phyloP scores from a whole-genome alignment of 176 grass and related monocot genomes.

The Oryza punctata region DNA sequence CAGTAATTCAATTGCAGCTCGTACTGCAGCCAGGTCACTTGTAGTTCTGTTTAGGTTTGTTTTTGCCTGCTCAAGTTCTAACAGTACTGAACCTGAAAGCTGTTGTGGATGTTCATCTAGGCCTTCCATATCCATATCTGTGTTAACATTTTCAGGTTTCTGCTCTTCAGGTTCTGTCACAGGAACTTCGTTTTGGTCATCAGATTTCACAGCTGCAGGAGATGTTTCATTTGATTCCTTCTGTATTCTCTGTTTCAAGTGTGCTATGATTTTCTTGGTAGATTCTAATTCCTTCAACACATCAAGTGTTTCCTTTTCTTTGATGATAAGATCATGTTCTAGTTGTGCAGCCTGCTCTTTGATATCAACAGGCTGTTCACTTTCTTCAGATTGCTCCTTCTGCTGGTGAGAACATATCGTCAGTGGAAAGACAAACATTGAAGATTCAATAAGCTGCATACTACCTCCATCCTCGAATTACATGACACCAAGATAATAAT shows the following conservation, averaged over 20 bases:
- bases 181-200: not conserved
- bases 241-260: slow-evolving; percentile 73
- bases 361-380: slow-evolving; percentile 27
- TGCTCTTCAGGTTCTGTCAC: slow-evolving; percentile 40
- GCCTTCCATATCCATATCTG: slow-evolving; percentile 30
- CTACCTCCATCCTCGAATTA: too few species aligned
- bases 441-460: not conserved
- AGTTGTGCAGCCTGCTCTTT: slow-evolving; percentile 62
- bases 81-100: slow-evolving; percentile 24
- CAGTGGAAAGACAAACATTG: not conserved
- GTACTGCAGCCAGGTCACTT: slow-evolving; percentile 56
- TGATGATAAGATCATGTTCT: slow-evolving; percentile 73
- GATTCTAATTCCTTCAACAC: slow-evolving; percentile 84
- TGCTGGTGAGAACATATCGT: slow-evolving; percentile 20
- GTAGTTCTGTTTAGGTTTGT: slow-evolving; percentile 56
- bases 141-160: slow-evolving; percentile 27
- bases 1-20: slow-evolving; percentile 52
- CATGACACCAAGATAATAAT: not conserved
- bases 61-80: slow-evolving; percentile 65
- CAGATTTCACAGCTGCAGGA: not conserved
- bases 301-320: slow-evolving; percentile 81
- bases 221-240: slow-evolving; percentile 42
- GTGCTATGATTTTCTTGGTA: slow-evolving; percentile 71
- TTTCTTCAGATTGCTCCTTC: slow-evolving; percentile 49
- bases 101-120: slow-evolving; percentile 8